Evolutionary conservation across 1,284 basidiomycete species (phyloP).

Genomic region (Agroathelia rolfsii): DNA sequence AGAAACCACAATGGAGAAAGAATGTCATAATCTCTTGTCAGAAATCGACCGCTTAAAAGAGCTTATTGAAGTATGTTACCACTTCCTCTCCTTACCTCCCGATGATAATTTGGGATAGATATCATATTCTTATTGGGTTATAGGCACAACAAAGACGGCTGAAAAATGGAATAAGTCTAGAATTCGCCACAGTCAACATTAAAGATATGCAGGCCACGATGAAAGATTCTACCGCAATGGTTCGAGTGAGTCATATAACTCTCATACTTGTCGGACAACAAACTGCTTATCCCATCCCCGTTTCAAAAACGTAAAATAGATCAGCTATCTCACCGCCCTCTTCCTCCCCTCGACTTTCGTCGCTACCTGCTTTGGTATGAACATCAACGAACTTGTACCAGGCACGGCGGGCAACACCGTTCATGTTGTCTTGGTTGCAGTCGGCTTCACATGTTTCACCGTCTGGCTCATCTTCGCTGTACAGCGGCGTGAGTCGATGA

Average conservation of each 20-base stretch:
- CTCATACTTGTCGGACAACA: too few species aligned
- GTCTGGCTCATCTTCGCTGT: slow-evolving; percentile 12
- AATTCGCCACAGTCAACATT: too few species aligned
- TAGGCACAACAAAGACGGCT: slow-evolving; percentile 22
- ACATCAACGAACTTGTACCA: slow-evolving; percentile 11
- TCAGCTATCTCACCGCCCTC: slow-evolving; percentile 45
- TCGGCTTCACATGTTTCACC: slow-evolving; percentile 10
- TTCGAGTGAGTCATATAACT: too few species aligned
- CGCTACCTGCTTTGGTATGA: slow-evolving; percentile 35
- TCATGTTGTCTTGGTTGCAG: slow-evolving; percentile 9
- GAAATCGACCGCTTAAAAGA: slow-evolving; percentile 7
- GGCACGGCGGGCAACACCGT: slow-evolving; percentile 7
- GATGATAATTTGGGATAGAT: too few species aligned
- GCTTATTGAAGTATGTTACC: too few species aligned
- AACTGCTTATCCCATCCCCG: too few species aligned
- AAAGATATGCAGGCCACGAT: too few species aligned
- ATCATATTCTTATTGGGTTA: too few species aligned
- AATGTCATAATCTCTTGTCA: slow-evolving; percentile 8
- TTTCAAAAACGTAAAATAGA: too few species aligned
- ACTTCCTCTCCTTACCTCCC: too few species aligned
- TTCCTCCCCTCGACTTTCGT: slow-evolving; percentile 46
- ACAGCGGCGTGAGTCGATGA: too few species aligned
- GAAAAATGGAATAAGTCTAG: slow-evolving; percentile 45
- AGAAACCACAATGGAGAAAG: slow-evolving; percentile 7
- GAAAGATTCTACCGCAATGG: too few species aligned